A percentile compares a stretch with the other conserved stretches of the same genome.
These are phyloP conservation scores for Picea glauca DNA, from an alignment of 75 land plant genomes.

Conservation along the genomic window DNA sequence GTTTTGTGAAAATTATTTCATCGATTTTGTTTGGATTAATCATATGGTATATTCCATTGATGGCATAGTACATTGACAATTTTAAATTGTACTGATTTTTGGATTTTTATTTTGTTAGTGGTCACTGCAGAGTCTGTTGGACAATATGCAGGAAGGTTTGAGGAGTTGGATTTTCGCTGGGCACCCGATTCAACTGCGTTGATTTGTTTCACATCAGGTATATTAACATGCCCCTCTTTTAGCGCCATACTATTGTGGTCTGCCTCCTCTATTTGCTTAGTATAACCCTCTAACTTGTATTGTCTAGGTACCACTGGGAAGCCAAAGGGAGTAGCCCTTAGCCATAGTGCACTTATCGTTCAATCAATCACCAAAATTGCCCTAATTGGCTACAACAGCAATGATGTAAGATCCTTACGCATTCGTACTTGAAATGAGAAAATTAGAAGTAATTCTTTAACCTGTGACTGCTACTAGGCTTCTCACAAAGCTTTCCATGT, in stretches of 20 bases:
- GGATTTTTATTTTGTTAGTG: background rate
- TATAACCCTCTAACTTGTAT: too few species aligned
- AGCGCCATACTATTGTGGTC: too few species aligned
- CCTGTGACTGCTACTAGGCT: background rate
- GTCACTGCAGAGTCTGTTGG: conserved; percentile 11
- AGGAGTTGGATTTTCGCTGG: conserved; percentile 27
- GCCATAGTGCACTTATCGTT: conserved; percentile 70
- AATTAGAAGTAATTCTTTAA: background rate
- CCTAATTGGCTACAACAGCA: conserved; percentile 65
- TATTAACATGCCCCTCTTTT: too few species aligned
- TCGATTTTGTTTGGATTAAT: too few species aligned
- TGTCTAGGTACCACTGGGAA: conserved; percentile 78
- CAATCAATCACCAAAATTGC: conserved; percentile 92
- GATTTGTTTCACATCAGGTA: conserved; percentile 97
- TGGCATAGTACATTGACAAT: too few species aligned
- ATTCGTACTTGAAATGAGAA: conserved; percentile 1
- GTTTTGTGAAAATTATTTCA: too few species aligned
- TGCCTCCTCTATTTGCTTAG: too few species aligned
- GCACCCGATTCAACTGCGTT: conserved; percentile 66
- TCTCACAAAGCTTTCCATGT: background rate
- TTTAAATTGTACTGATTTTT: too few species aligned
- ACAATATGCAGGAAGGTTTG: conserved; percentile 2
- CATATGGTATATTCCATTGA: too few species aligned
- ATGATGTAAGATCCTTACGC: conserved; percentile 64
- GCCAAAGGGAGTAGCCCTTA: conserved; percentile 80